phyloP scores from a whole-genome alignment of 805 yeast species.

The Hanseniaspora nectarophila region DNA sequence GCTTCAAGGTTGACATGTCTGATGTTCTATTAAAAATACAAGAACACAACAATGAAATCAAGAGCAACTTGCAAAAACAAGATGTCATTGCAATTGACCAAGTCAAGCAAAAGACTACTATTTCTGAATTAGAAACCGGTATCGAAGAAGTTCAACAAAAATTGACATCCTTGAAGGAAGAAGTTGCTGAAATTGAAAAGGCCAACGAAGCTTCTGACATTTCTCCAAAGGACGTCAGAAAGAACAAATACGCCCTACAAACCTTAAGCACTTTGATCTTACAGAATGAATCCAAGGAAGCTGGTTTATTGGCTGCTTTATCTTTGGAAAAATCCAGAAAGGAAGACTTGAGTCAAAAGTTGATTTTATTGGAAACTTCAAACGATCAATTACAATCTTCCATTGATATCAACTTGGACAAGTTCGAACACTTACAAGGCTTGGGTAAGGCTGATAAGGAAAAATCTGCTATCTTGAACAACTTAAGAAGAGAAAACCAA shows the following conservation, averaged over 20 bases:
- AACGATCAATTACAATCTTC: conserved; percentile 29
- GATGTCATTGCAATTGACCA: conserved; percentile 32
- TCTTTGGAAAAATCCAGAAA: conserved; percentile 28
- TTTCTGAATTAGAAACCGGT: conserved; percentile 29
- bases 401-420: conserved; percentile 30
- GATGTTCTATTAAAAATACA: conserved; percentile 20
- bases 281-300: conserved; percentile 25
- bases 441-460: conserved; percentile 32
- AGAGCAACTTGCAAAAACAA: conserved; percentile 31
- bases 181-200: not conserved
- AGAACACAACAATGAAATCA: conserved; percentile 26
- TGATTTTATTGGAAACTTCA: conserved; percentile 30
- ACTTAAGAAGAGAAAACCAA: conserved; percentile 20
- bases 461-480: conserved; percentile 21
- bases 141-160: conserved; percentile 25
- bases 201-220: conserved; percentile 23
- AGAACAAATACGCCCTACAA: conserved; percentile 26
- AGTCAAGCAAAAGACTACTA: conserved; percentile 28
- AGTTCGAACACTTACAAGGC: conserved; percentile 31
- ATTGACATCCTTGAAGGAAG: conserved; percentile 18
- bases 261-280: conserved; percentile 26
- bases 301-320: conserved; percentile 30
- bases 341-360: conserved; percentile 31
- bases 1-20: conserved; percentile 5
- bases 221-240: conserved; percentile 23